Base-by-base conservation (phyloP, 2,329 filamentous ascomycete species). In the Emydomyces testavorans region DNA sequence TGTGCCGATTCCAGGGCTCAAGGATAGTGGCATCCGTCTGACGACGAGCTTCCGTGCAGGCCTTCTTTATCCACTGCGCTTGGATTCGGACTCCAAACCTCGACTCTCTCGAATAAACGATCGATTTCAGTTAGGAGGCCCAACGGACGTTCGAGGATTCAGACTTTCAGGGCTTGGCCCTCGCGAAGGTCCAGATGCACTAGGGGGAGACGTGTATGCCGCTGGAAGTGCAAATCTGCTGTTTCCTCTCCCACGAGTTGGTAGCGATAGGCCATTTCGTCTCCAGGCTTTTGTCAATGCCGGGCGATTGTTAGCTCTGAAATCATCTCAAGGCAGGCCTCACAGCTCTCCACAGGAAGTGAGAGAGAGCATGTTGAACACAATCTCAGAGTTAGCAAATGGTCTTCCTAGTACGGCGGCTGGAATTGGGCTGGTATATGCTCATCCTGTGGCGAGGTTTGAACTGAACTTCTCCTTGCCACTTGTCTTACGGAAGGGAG, bases 391-490 rank as follows among this genome's bases (percentile, higher is more conserved):
- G 52, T 68, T 96, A 13, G 71, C 75, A 16, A 83, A 80, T 46
- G 87, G 85, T 3, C 66, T 88, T 23, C 92, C 92, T 0, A 95
- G 86, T 62, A 72, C 88, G 28, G 83, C 90, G 1, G 90, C 87
- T 1, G 92, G 92, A 21, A 69, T 95, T 10, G 92, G 92, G 0
- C 70, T 98, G 18, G 89, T 98, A 1, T 98, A 98, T 63, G 92
- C 89, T 2, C 90, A 96, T 60, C 89, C 89, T 0, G 83, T 90
- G 16, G 92, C 92, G 8, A 73, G 92, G 48, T 95, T 98, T 54
- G 92, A 98, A 71, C 72, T 98, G 56, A 98, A 98, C 67, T 94
- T 98, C 63, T 88, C 85, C 58, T 65, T 98, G 56, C 92, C 92
- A 1, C 65, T 98, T 50, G 82, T 90, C 15, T 65, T 87, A 59